Conservation (phyloP, 805 yeast genomes). For the Teunomyces panamensis region DNA sequence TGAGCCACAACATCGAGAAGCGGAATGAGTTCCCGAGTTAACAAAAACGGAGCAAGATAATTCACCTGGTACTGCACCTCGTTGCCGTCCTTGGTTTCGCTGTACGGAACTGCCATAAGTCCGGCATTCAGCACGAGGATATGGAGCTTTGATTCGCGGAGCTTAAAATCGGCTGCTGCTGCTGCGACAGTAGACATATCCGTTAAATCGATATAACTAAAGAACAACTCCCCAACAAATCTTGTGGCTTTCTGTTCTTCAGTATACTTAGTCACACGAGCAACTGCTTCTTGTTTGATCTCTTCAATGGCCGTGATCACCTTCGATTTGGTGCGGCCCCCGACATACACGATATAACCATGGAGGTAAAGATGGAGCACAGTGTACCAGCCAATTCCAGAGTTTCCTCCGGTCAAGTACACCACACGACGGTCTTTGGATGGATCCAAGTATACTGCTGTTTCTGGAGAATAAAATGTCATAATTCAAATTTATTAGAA, state of each 20-base stretch:
- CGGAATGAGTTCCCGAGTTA: constrained; percentile 30
- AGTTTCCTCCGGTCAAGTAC: constrained; percentile 38
- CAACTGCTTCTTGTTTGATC: constrained; percentile 30
- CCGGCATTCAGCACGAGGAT: constrained; percentile 42
- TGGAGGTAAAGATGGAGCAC: constrained; percentile 38
- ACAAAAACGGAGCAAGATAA: constrained; percentile 31
- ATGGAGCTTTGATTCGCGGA: constrained; percentile 26
- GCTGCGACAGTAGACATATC: constrained; percentile 26
- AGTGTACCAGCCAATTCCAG: constrained; percentile 42
- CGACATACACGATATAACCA: constrained; percentile 36
- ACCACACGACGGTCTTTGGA: constrained; percentile 24
- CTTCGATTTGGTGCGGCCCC: constrained; percentile 33
- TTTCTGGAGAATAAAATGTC: constrained; percentile 24
- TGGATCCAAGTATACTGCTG: constrained; percentile 30
- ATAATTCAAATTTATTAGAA: neutral
- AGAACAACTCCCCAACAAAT: constrained; percentile 48
- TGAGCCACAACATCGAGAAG: constrained; percentile 18
- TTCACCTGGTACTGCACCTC: constrained; percentile 44
- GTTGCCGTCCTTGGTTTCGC: constrained; percentile 32
- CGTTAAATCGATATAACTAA: constrained; percentile 54
- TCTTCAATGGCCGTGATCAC: constrained; percentile 32
- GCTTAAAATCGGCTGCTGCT: constrained; percentile 24
- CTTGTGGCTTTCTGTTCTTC: neutral
- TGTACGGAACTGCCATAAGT: constrained; percentile 37
- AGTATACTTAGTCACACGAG: constrained; percentile 10